Evolutionary conservation across 2,329 filamentous ascomycete species (phyloP).

Genomic region (Cercospora berteroae): DNA sequence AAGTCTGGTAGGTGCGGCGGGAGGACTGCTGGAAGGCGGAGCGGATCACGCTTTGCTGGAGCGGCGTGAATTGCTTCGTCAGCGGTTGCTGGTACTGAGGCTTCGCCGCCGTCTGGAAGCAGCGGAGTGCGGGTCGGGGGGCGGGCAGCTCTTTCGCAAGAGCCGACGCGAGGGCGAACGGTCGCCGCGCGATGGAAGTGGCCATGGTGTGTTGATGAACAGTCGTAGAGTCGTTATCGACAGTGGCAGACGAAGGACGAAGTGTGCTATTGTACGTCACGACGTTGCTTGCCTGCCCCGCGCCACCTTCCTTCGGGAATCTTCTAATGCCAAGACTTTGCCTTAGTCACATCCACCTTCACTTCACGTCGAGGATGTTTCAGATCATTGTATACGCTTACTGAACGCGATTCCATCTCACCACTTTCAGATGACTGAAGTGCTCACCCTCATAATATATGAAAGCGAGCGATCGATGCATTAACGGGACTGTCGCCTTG

Average conservation of each 20-base stretch:
- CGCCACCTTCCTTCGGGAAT: slow-evolving; percentile 6
- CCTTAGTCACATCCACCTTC: background rate
- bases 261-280: slow-evolving; percentile 7
- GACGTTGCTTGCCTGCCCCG: background rate
- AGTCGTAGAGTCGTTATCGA: background rate
- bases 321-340: background rate
- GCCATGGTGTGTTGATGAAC: slow-evolving; percentile 8
- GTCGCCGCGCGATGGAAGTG: slow-evolving; percentile 61
- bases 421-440: background rate
- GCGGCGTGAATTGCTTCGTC: slow-evolving; percentile 41
- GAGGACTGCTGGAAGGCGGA: slow-evolving; percentile 61
- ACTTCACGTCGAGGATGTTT: background rate
- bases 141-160: slow-evolving; percentile 52
- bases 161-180: slow-evolving; percentile 60
- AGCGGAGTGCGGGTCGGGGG: slow-evolving; percentile 50
- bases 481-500: background rate
- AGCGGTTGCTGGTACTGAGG: slow-evolving; percentile 54
- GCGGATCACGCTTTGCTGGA: slow-evolving; percentile 44
- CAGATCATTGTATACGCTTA: background rate
- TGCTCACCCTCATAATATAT: background rate
- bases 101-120: slow-evolving; percentile 40
- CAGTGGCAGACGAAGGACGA: background rate
- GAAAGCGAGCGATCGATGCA: background rate
- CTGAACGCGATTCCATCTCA: background rate
- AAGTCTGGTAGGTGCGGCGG: slow-evolving; percentile 56